These are phyloP conservation scores for Mycena belliarum DNA, from an alignment of 768 basidiomycete genomes.

Conservation along the genomic window DNA sequence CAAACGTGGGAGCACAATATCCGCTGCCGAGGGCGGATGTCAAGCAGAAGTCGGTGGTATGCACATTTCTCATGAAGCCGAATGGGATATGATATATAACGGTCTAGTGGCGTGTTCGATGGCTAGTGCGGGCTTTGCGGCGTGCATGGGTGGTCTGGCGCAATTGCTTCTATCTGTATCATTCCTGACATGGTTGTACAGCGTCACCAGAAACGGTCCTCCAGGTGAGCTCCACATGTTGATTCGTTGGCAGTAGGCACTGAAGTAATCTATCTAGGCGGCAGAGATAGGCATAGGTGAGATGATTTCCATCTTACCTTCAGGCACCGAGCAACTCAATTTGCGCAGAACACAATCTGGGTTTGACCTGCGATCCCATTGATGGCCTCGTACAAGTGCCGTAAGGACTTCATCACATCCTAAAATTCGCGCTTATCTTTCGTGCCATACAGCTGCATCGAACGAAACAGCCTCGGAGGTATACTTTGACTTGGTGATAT, in stretches of 20 bases:
- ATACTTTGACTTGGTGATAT: conserved; percentile 15
- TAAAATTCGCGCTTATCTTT: too few species aligned
- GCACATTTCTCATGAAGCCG: conserved; percentile 16
- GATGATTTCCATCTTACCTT: conserved; percentile 7
- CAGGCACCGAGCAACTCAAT: not conserved
- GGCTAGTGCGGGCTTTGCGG: conserved; percentile 92
- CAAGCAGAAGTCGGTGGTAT: conserved; percentile 93
- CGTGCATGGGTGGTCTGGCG: conserved; percentile 86
- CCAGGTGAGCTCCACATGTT: conserved; percentile 46
- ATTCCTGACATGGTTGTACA: conserved; percentile 26
- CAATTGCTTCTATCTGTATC: conserved; percentile 19
- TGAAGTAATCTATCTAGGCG: conserved; percentile 43
- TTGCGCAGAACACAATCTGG: conserved; percentile 73
- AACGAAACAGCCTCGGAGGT: conserved; percentile 88
- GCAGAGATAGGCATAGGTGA: conserved; percentile 90
- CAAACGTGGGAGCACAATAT: conserved; percentile 96
- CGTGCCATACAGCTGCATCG: too few species aligned
- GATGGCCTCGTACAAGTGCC: conserved; percentile 81
- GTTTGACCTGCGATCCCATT: conserved; percentile 66
- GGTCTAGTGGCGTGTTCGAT: conserved; percentile 85
- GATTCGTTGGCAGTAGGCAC: conserved; percentile 13
- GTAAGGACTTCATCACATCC: too few species aligned
- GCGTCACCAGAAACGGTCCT: conserved; percentile 82
- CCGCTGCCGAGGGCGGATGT: conserved; percentile 93
- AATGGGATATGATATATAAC: conserved; percentile 1